Evolutionary conservation across 495 filamentous ascomycete species (phyloP), one percentile per base, ranked within the genome.

Genomic region (Neurospora africana): DNA sequence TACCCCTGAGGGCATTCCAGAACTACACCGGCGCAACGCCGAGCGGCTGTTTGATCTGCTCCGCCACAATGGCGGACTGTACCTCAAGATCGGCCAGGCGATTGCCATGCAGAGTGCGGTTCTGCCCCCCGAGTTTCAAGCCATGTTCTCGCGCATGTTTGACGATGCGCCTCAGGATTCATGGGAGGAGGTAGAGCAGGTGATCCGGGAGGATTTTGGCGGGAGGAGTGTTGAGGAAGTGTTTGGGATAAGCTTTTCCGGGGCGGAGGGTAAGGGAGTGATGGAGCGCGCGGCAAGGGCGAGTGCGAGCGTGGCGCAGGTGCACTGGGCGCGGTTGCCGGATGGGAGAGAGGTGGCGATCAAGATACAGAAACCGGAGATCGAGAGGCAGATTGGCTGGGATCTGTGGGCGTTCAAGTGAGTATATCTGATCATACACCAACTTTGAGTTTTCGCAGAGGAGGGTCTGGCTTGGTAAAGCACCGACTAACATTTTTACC

Each of bases 71-170:
- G 95, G 95, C 70, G 95, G 95, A 0, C 81, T 99, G 4, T 99
- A 99, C 79, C 85, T 98, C 77, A 99, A 99, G 85, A 98, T 99
- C 71, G 95, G 95, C 3, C 95, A 99, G 85, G 95, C 95, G 8
- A 94, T 99, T 71, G 95, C 95, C 30, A 99, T 98, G 95, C 95
- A 99, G 84, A 93, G 91, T 69, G 95, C 94, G 2, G 89, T 98
- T 47, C 80, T 99, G 69, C 95, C 95, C 15, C 92, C 93, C 8
- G 93, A 97, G 79, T 98, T 98, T 77, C 93, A 97, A 84, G 87
- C 88, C 73, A 97, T 97, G 93, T 99, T 99, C 78, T 85, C 91
- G 41, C 87, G 90, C 72, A 97, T 99, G 93, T 99, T 99, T 80
- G 95, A 98, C 76, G 95, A 99, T 84, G 96, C 95, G 69, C 93